Base-by-base conservation (phyloP, 306 rosid genomes). In the Ziziphus jujuba region DNA sequence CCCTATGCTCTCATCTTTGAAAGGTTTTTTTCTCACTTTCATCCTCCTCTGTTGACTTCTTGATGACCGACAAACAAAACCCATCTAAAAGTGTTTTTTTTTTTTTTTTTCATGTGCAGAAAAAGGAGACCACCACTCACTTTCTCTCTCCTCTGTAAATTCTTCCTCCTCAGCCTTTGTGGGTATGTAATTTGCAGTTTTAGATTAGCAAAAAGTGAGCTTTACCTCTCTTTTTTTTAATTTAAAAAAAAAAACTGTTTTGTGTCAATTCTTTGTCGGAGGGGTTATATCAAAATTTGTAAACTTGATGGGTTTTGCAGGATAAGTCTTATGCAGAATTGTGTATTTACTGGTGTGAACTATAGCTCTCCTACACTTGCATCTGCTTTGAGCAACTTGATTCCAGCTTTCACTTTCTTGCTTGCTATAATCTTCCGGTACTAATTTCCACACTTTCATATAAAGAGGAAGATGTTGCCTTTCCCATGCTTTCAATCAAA, bases 351-450 rank as follows among this genome's bases (percentile, higher is more conserved):
- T 28, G 88, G 83, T 4, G 61, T 84, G 44, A 63, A 57, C 45
- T 84, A 66, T 58, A 84, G 88, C 65, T 84, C 88, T 35, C 88
- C 88, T 8, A 81, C 74, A 38, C 83, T 80, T 77, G 77, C 74
- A 7, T 66, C 82, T 56, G 88, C 88, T 20, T 25, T 84, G 64
- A 49, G 74, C 19, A 84, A 74, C 66, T 68, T 84, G 52, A 52
- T 77, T 28, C 88, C 88, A 9, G 84, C 74, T 63, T 66, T 79
- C 65, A 80, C 88, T 9, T 77, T 83, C 70, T 8, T 83, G 4
- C 82, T 83, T 65, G 82, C 85, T 44, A 65, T 80, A 44, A 4
- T 63, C 38, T 76, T 83, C 82, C 74, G 85, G 88, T 82, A 13
- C 48, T 22, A n/a, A 5, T 56, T 38, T 49, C 28, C 48, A 25